Base-by-base conservation (phyloP, 352 stramenopile species). In the Nothophytophthora sp. region DNA sequence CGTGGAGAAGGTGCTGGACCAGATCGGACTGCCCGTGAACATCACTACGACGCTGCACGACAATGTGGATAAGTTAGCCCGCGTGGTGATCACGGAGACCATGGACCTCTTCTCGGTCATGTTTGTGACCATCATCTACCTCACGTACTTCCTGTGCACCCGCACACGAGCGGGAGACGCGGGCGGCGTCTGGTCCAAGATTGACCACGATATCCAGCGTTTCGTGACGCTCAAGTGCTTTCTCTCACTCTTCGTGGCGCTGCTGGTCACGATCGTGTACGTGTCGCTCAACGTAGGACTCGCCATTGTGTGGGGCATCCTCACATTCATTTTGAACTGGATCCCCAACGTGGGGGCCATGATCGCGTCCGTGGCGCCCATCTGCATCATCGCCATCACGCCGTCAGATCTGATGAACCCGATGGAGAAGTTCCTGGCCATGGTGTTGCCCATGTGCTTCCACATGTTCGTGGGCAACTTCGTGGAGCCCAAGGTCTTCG, bases 391-490 rank as follows among this genome's bases (percentile, higher is more conserved):
- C 44, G 78, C 80, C 5, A 95, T 95, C 62, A 93, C 85, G 22
- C 85, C 85, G 12, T 70, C 68, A 18, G 66, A 90, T 24, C 39
- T 95, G 20, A 95, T 95, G 85, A 93, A 88, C 55, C 80, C 82
- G 13, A 93, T 95, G 82, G 82, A 95, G 50, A 95, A 95, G 63
- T 91, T 95, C 57, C 43, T 95, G 19, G 85, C 85, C 6, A 89
- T 95, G 59, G 57, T 76, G 24, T 55, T 95, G 45, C 85, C 85
- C 7, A 93, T 92, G 81, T 90, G 74, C 50, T 93, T 95, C 56
- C 85, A 95, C 73, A 89, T 90, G 76, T 93, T 95, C 53, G 81
- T 93, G 13, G 85, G 85, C 28, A 95, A 93, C 56, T 95, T 95
- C 40, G 87, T 95, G 38, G 85, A 95, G 52, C 85, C 85, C 15